Evolutionary conservation across 495 filamentous ascomycete genomes (phyloP).

Genomic region (Neurospora sp.): DNA sequence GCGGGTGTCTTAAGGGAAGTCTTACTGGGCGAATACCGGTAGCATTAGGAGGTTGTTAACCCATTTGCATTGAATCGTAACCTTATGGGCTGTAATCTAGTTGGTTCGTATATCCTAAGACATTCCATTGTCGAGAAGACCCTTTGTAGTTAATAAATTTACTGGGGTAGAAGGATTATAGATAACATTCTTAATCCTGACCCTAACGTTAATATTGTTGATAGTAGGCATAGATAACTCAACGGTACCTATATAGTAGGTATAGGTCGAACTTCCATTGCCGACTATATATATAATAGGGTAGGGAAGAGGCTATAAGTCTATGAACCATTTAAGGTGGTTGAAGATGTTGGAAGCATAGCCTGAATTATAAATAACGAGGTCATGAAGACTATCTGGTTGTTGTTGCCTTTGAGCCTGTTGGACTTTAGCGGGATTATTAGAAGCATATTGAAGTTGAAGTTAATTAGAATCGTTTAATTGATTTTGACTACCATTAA

Average conservation of each 20-base stretch:
- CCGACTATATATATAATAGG: neutral
- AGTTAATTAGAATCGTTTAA: too few species aligned
- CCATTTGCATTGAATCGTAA: too few species aligned
- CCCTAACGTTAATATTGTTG: neutral
- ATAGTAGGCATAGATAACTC: neutral
- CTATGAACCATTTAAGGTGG: neutral
- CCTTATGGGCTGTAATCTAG: too few species aligned
- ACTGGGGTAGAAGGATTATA: neutral
- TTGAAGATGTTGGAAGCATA: neutral
- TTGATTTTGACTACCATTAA: too few species aligned
- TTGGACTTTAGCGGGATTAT: neutral
- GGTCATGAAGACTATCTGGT: neutral
- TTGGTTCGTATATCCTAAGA: too few species aligned
- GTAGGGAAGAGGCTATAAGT: neutral
- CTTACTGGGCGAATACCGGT: too few species aligned
- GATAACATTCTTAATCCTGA: neutral
- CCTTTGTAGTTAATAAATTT: neutral
- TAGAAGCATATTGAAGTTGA: too few species aligned
- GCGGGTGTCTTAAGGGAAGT: too few species aligned
- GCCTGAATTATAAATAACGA: neutral
- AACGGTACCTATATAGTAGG: too few species aligned
- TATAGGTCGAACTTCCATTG: neutral
- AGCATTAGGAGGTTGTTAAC: too few species aligned
- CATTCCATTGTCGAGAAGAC: neutral
- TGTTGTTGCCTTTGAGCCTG: neutral